Base-by-base conservation (phyloP, 2,329 filamentous ascomycete genomes). In the Cadophora sp. region DNA sequence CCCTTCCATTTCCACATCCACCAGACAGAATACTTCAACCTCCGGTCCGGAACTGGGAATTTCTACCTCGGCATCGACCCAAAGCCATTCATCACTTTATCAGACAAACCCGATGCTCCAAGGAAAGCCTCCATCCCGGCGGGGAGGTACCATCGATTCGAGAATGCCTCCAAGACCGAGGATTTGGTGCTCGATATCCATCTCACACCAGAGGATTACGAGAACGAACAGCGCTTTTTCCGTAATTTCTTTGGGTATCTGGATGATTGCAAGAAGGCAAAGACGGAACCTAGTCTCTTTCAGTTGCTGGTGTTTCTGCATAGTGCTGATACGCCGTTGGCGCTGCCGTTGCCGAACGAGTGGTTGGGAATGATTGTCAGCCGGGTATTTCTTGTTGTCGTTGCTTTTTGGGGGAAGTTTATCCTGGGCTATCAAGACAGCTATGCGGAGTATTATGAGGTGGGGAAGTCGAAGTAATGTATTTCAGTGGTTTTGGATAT, bases 161-260 rank as follows among this genome's bases (percentile, higher is more conserved):
- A 69, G 58, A 69, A 69, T 20, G 50, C 67, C 16, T 66, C 64
- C 18, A 41, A 65, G 16, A 67, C 56, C 6, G 67, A 69, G 43
- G 14, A 58, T 2, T 36, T 69, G 18, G 47, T 69, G 4, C 24
- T 69, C 11, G 59, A 65, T 22, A 53, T 69, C 20, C 65, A 59
- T 43, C 39, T 69, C 16, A 48, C 51, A 3, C 65, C 65, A 5
- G 56, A 55, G 8, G 33, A 36, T 7, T 41, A 36, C 18, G 39
- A 65, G 16, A 65, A 53, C 16, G 67, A 69, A 36, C 41, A 65
- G 56, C 33, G 56, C 9, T 69, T 69, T 47, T 69, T 69, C 41
- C 33, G 67, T 14, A 67, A 69, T 56, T 69, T 69, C 67, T 67
- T 69, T 58, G 67, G 67, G 6, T 69, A 69, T 39, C 36, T 67